Evolutionary conservation across 768 basidiomycete species (phyloP), one percentile per base, ranked within the genome.

Genomic region (Galerina sulciceps): DNA sequence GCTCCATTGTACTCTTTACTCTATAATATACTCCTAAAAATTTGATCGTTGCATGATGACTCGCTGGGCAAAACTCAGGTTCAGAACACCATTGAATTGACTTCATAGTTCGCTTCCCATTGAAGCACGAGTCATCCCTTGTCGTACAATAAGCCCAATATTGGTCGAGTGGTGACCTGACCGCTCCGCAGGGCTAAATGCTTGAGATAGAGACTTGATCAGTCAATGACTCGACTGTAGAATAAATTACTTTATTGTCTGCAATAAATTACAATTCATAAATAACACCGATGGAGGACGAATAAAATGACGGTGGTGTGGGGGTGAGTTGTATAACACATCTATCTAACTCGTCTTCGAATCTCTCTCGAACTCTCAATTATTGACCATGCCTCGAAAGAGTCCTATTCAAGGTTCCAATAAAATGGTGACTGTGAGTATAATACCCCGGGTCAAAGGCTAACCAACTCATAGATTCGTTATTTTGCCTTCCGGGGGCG

Each of bases 401-500:
- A 38, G 10, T 48, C 44, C 55, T 36, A 56, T 47, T 17, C 34
- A 15, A 11, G 9, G 11, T 20, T 50, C 31, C 4, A 50, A 50
- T 13, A 22, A n/a, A n/a, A 34, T 50, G 34, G 35, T n/a, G n/a
- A n/a, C n/a, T n/a, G 48, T 20, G 18, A 34, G 17, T 50, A 17
- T 15, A 11, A 36, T 6, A 44, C 43, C n/a, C 18, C 35, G n/a
- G 17, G 14, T 34, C n/a, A 50, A 15, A 34, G 26, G 10, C n/a
- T 34, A 11, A 50, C 48, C 26, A 35, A n/a, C 31, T 22, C 13
- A 17, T 50, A 3, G 18, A 31, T 4, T 37, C 48, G 35, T n/a
- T 34, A 50, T 50, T 50, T 35, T 50, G 45, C 38, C 23, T 41
- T 31, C 55, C 38, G 15, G 17, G 55, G 55, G 14, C 36, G 55